A percentile compares a stretch with the other conserved stretches of the same genome.
Conservation (phyloP, 208 protist species). For the Wallacemonas sp. region DNA sequence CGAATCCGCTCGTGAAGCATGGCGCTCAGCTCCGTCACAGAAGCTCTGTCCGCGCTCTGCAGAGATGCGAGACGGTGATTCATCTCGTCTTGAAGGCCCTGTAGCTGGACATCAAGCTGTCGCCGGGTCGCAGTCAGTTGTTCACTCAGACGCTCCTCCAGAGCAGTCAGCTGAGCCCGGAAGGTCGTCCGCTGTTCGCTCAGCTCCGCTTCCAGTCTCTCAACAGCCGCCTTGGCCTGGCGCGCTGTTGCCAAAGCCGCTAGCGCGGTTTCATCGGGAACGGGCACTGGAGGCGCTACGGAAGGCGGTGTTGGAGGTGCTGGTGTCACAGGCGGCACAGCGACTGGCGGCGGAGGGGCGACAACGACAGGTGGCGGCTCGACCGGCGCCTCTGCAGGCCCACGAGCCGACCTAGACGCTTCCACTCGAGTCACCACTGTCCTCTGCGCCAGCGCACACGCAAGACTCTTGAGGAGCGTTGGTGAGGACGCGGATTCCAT, state of each 20-base stretch:
- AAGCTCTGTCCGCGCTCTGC: not conserved
- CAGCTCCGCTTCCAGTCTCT: not conserved
- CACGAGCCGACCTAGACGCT: not conserved
- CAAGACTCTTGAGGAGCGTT: not conserved
- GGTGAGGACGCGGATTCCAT: constrained; percentile 4
- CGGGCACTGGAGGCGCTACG: not conserved
- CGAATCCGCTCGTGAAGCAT: not conserved
- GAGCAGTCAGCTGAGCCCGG: not conserved
- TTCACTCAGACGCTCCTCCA: not conserved
- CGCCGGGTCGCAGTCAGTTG: not conserved
- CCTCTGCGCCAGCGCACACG: not conserved
- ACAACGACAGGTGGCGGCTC: not conserved
- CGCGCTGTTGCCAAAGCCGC: not conserved
- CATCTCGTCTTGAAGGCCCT: not conserved
- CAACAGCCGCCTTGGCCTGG: not conserved
- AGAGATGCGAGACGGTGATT: not conserved
- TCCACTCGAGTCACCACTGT: not conserved
- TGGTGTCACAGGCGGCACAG: not conserved
- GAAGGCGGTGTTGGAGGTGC: not conserved
- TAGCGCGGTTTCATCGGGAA: not conserved
- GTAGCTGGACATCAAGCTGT: not conserved
- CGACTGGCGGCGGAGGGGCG: too few relatives aligned
- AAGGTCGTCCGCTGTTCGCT: not conserved
- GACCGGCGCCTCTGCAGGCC: too few relatives aligned
- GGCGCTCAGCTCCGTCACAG: not conserved